Base-by-base conservation (phyloP, 2,329 filamentous ascomycete species). In the Phaeosphaeriaceae sp. region DNA sequence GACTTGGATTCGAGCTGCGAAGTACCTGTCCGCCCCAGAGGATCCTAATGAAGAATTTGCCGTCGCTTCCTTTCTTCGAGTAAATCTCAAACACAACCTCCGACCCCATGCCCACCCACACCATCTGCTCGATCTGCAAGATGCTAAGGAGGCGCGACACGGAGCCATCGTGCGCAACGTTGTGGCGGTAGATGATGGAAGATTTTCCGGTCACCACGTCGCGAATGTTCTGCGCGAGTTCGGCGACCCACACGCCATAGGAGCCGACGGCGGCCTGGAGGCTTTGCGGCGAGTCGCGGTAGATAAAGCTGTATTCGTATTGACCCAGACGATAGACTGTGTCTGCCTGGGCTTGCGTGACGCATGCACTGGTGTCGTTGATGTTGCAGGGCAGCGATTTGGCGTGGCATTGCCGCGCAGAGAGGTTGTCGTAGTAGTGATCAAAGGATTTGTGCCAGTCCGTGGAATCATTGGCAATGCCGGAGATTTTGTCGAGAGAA, bases 401-500 rank as follows among this genome's bases (percentile, higher is more conserved):
- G 19, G 76, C 80, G 71, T 95, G 91, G 74, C 91, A 95, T 71
- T 92, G 89, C 0, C 91, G 84, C 0, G 91, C 89, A 0, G 90
- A 92, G 1, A 95, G 83, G 69, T 93, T 95, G 74, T 95, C 92
- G 68, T 89, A 95, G 79, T 95, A 95, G 76, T 93, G 91, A 71
- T 95, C 92, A 67, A 90, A 89, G 53, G 84, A 88, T 42, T 78
- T 82, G 70, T 94, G 91, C 81, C 91, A 95, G 3, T 82, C 88
- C 0, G 72, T 70, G 58, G 88, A 84, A 33, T 76, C 76, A 0
- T 81, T 60, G 0, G 83, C 72, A 1, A 95, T 85, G 27, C 89
- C 89, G 0, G 89, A 91, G 47, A 94, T 84, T 44, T 79, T 73
- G 68, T 95, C 91, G 0, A 95, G 84, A 0, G 75, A 76, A 6